Evolutionary conservation across 768 basidiomycete species (phyloP).

Genomic region (Ramaria sp.): DNA sequence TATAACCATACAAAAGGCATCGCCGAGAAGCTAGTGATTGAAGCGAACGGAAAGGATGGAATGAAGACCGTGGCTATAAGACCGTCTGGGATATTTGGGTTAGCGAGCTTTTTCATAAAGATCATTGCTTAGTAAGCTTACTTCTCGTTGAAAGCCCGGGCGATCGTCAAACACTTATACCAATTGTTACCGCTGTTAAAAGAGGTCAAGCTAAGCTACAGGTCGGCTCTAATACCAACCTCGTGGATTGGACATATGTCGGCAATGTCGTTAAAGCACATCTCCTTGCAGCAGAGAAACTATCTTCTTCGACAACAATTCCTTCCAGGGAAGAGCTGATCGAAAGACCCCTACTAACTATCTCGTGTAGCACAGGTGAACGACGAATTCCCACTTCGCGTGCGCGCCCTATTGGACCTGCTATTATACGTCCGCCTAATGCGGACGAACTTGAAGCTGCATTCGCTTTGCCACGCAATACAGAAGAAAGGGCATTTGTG

Average conservation of each 20-base stretch:
- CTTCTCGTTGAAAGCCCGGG: conserved; percentile 53
- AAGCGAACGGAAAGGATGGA: conserved; percentile 76
- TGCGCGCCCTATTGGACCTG: conserved; percentile 79
- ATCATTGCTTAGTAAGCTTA: neutral
- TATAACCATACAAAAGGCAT: conserved; percentile 93
- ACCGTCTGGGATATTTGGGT: conserved; percentile 96
- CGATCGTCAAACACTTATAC: conserved; percentile 76
- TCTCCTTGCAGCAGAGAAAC: conserved; percentile 84
- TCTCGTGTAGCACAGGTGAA: conserved; percentile 54
- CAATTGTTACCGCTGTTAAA: conserved; percentile 70
- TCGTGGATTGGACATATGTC: conserved; percentile 96
- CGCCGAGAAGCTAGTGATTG: conserved; percentile 74
- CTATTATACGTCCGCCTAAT: conserved; percentile 46
- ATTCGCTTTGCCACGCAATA: conserved; percentile 33
- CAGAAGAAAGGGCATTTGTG: conserved; percentile 40
- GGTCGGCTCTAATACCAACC: conserved; percentile 85
- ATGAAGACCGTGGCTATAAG: conserved; percentile 83
- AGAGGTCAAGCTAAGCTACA: conserved; percentile 84
- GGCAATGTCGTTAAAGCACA: conserved; percentile 93
- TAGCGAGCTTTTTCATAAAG: conserved; percentile 16
- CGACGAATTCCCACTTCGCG: conserved; percentile 66
- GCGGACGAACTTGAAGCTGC: conserved; percentile 44
- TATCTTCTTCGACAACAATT: conserved; percentile 28
- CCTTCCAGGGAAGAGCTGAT: conserved; percentile 26
- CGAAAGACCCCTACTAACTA: conserved; percentile 41